These are phyloP conservation scores for Syzygium syzygioides DNA, from an alignment of 441 rosid species.

Conservation along the genomic window DNA sequence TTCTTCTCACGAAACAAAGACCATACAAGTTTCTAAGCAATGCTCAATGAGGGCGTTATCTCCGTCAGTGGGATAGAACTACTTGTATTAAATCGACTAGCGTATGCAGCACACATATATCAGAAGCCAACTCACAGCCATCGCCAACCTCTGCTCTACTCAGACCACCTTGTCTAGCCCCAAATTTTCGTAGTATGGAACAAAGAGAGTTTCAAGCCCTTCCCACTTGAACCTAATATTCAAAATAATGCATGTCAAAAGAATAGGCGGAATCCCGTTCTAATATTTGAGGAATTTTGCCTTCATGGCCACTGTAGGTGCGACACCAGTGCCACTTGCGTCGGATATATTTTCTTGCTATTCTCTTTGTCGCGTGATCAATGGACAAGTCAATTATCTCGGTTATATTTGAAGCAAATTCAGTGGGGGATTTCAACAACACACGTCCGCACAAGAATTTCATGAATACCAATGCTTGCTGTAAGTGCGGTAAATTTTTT, in stretches of 20 bases:
- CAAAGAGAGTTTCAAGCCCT: background rate
- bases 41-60: background rate
- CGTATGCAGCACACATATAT: too few species aligned
- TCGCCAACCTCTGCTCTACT: background rate
- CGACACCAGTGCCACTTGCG: background rate
- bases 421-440: too few species aligned
- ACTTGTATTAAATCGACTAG: too few species aligned
- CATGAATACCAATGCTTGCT: too few species aligned
- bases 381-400: too few species aligned
- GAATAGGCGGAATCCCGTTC: too few species aligned
- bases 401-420: too few species aligned
- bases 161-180: background rate
- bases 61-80: background rate
- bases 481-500: too few species aligned
- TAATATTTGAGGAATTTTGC: background rate
- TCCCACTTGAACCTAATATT: background rate
- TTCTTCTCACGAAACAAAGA: background rate
- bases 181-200: background rate
- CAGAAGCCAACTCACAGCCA: background rate
- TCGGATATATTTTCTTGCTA: too few species aligned
- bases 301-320: background rate
- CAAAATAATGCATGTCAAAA: background rate
- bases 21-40: background rate
- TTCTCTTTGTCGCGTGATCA: too few species aligned
- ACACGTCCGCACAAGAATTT: too few species aligned